Base-by-base conservation (phyloP, 2,329 filamentous ascomycete genomes). In the Penicillium griseofulvum region DNA sequence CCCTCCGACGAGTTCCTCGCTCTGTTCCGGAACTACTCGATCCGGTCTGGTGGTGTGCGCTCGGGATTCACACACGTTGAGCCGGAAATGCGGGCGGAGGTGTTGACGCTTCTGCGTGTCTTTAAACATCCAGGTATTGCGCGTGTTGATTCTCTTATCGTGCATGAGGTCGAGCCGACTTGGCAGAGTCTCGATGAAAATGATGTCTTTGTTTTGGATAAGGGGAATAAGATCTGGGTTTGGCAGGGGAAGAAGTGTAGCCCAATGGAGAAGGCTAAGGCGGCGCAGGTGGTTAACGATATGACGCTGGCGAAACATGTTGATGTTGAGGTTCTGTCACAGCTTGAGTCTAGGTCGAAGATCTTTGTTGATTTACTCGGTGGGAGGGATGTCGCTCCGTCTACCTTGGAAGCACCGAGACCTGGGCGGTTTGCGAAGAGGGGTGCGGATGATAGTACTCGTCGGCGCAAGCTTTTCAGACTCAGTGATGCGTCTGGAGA, bases 201-300 rank as follows among this genome's bases (percentile, higher is more conserved):
- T n/a, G 86, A 89, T 64, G 86, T 88, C 2, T 88, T 88, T 61
- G 76, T 88, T 14, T 70, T 88, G 41, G 86, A 88, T 61, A 78
- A 78, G 49, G 80, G 81, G 24, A 76, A 82, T 47, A 87, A 87
- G 74, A 85, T 88, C 61, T 87, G 83, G 79, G 83, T 87, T 4
- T 89, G 86, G 86, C 86, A 88, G 73, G 86, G 86, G 48, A 79
- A 78, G 63, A 78, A 78, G 39, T 86, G 84, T 66, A 85, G 81
- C 44, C 86, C 85, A 0, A 87, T 87, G 83, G 86, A 89, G 66
- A 88, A 87, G 74, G 81, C 82, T 42, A 87, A 85, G 72, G 84
- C 85, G 0, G 86, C 86, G 0, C 84, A 87, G 67, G 83, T 88
- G 2, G 85, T 88, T 5, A 81, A 87, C 49, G 67, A 71, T 22